Evolutionary conservation across 306 rosid species (phyloP), one percentile per base, ranked within the genome.

Genomic region (Citrullus mucosospermus): DNA sequence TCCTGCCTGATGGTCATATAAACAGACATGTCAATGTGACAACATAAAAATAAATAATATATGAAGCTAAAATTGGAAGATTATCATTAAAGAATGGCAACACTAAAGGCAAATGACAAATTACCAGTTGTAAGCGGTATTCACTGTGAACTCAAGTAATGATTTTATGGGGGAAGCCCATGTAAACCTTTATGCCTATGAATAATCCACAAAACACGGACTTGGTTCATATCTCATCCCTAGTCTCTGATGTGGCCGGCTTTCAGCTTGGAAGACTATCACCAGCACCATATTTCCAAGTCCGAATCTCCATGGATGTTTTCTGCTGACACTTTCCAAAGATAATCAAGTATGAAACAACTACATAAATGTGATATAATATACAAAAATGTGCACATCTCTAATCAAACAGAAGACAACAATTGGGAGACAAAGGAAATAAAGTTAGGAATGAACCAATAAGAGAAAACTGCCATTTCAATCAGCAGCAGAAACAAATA

Each of bases 371-470:
- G 81, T 58, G 67, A 78, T 81, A 78, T 81, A 77, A 83, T 73
- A 79, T 78, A 72, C 80, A 77, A 77, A 73, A 53, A 73, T 51
- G 56, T 72, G 78, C 78, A 73, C 53, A 32, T 73, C 44, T 53
- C 78, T 73, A 73, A 73, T 51, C 77, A 89, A 63, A 75, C 78
- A 71, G 75, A 68, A 82, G 80, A 76, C 71, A 84, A 74, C 54
- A 66, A 82, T 76, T 48, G 77, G 80, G 84, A 51, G 83, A 41
- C 58, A 22, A 75, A 80, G 82, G 73, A 80, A 85, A 86, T 75
- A 87, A 85, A 81, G 87, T 91, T 79, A 84, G 81, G 68, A 82
- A 87, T 59, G 72, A 83, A 87, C 80, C 73, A 38, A 36, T 17
- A 73, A 78, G 75, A 84, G 86, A 82, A 34, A 86, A 85, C 77